Conservation (phyloP, 192 early-diverging fungal species). For the Coemansia sp. region DNA sequence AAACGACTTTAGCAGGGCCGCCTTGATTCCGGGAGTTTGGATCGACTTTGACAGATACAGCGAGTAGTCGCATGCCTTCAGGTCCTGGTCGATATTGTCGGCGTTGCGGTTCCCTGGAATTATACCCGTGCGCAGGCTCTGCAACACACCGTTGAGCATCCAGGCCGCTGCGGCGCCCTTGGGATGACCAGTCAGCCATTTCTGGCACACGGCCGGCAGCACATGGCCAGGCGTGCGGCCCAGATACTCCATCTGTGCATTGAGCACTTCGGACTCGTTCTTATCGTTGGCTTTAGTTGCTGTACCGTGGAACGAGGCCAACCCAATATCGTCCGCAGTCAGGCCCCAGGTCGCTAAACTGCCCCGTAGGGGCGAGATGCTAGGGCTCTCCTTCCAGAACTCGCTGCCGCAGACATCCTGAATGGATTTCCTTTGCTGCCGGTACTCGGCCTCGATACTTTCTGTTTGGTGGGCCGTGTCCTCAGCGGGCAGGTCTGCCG, state of each 20-base stretch:
- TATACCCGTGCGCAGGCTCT: conserved; percentile 75
- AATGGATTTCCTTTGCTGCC: conserved; percentile 64
- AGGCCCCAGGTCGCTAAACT: conserved; percentile 81
- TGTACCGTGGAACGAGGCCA: conserved; percentile 76
- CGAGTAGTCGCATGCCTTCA: conserved; percentile 71
- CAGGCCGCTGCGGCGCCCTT: conserved; percentile 90
- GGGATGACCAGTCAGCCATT: conserved; percentile 85
- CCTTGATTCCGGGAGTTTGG: conserved; percentile 62
- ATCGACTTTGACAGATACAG: conserved; percentile 71
- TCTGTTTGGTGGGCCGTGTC: conserved; percentile 11
- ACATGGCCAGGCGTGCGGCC: conserved; percentile 82
- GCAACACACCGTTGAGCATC: conserved; percentile 91
- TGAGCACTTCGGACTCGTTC: conserved; percentile 86
- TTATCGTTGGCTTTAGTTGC: conserved; percentile 92
- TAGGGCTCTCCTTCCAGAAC: conserved; percentile 72
- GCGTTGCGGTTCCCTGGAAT: conserved; percentile 89
- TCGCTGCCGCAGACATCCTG: conserved; percentile 69
- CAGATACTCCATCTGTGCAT: conserved; percentile 80
- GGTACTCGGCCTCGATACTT: conserved; percentile 55
- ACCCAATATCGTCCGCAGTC: conserved; percentile 84
- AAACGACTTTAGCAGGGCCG: conserved; percentile 63
- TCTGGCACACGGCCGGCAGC: conserved; percentile 78
- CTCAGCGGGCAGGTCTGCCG: neutral
- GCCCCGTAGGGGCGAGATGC: conserved; percentile 80
- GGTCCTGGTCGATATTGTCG: conserved; percentile 45